These are phyloP conservation scores for Neurospora sp. DNA, from an alignment of 495 filamentous ascomycete species.

Conservation along the genomic window DNA sequence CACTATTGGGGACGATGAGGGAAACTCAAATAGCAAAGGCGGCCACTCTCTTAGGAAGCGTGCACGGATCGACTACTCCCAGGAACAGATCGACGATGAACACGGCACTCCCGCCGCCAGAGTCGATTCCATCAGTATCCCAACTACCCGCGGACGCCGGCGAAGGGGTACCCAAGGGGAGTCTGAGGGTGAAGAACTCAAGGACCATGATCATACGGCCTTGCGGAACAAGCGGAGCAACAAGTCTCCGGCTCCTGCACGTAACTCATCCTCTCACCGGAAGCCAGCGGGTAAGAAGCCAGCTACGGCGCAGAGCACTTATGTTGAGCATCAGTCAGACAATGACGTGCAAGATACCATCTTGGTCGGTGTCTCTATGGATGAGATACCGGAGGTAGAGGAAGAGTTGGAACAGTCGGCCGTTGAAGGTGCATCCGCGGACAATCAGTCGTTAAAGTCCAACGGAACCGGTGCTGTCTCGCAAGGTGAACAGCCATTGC, in stretches of 20 bases:
- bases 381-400: slow-evolving; percentile 4
- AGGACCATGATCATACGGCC: slow-evolving; percentile 4
- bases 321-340: slow-evolving; percentile 26
- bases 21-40: slow-evolving; percentile 23
- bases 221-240: slow-evolving; percentile 16
- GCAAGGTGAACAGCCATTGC: background rate
- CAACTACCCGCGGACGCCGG: slow-evolving; percentile 18
- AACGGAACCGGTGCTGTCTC: background rate
- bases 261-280: slow-evolving; percentile 20
- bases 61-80: slow-evolving; percentile 36
- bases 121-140: slow-evolving; percentile 3
- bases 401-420: slow-evolving; percentile 18
- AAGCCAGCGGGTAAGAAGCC: slow-evolving; percentile 26
- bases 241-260: slow-evolving; percentile 24
- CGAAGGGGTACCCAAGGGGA: slow-evolving; percentile 20
- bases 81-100: slow-evolving; percentile 32
- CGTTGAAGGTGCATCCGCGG: background rate
- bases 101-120: background rate
- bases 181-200: slow-evolving; percentile 18
- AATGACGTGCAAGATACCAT: slow-evolving; percentile 41
- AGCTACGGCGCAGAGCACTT: slow-evolving; percentile 16
- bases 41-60: slow-evolving; percentile 41
- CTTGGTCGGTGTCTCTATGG: slow-evolving; percentile 31
- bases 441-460: background rate
- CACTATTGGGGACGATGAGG: slow-evolving; percentile 24